A percentile compares a stretch with the other conserved stretches of the same genome.
Conservation (phyloP, 2,329 filamentous ascomycete species). For the Aspergillus neotritici region DNA sequence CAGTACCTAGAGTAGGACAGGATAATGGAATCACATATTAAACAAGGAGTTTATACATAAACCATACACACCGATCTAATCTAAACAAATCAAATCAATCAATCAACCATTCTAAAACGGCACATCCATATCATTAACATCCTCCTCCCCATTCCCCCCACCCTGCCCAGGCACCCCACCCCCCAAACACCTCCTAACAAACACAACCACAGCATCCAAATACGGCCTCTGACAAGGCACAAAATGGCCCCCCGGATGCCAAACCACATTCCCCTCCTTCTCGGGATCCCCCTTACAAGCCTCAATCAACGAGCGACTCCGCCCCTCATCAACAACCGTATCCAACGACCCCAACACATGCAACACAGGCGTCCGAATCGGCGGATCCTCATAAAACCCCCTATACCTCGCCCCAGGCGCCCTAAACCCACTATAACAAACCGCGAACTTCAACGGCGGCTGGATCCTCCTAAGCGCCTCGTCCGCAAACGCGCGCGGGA, state of each 20-base stretch:
- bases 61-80: conserved; percentile 1
- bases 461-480: conserved; percentile 45
- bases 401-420: conserved; percentile 57
- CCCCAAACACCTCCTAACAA: conserved; percentile 55
- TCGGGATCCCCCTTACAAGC: conserved; percentile 54
- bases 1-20: conserved; percentile 26
- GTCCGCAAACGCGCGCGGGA: conserved; percentile 47
- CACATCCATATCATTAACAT: conserved; percentile 63
- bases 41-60: background rate
- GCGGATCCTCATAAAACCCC: conserved; percentile 65
- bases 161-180: conserved; percentile 27
- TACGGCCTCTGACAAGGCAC: conserved; percentile 78
- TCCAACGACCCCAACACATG: conserved; percentile 81
- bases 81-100: conserved; percentile 9
- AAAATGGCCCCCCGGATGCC: conserved; percentile 87
- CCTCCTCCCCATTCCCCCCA: conserved; percentile 49
- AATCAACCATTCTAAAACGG: conserved; percentile 47
- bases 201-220: conserved; percentile 67
- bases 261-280: conserved; percentile 50
- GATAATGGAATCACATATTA: conserved; percentile 7
- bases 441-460: conserved; percentile 61
- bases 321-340: conserved; percentile 75
- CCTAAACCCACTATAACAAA: conserved; percentile 72
- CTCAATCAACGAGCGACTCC: conserved; percentile 63
- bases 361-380: conserved; percentile 68